phyloP scores from a whole-genome alignment of 345 rosid genomes.

The Aquilaria malaccensis region DNA sequence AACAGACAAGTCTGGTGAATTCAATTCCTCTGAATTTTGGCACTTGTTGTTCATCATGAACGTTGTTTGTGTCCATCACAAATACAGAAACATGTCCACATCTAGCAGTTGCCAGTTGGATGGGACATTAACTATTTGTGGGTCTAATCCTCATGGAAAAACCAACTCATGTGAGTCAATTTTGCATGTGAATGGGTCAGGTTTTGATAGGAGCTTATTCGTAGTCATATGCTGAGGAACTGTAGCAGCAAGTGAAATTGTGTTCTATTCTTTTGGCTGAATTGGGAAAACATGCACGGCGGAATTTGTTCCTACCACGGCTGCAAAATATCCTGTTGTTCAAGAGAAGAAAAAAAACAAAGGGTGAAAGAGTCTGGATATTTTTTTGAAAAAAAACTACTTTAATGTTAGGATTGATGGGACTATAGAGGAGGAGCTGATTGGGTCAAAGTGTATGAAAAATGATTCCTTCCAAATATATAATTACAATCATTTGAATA shows the following conservation, averaged over 20 bases:
- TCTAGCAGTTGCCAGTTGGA: constrained; percentile 15
- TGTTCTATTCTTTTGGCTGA: too few species aligned
- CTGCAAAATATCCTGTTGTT: too few species aligned
- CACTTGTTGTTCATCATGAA: constrained; percentile 3
- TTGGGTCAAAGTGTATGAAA: too few species aligned
- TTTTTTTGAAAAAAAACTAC: too few species aligned
- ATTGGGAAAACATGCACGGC: too few species aligned
- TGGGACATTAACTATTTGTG: constrained; percentile 20
- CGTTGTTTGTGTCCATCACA: constrained; percentile 7
- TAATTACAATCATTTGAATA: too few species aligned
- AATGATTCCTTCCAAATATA: too few species aligned
- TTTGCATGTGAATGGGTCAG: constrained; percentile 28
- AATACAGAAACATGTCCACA: neutral
- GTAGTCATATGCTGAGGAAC: constrained; percentile 5
- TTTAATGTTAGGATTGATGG: neutral
- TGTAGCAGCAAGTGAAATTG: neutral
- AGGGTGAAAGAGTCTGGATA: too few species aligned
- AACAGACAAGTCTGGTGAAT: too few species aligned
- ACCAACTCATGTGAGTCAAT: constrained; percentile 14
- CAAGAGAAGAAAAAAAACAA: too few species aligned
- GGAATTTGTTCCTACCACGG: too few species aligned
- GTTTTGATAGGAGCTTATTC: constrained; percentile 25
- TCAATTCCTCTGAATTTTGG: too few species aligned
- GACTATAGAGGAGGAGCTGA: constrained; percentile 2
- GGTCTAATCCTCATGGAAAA: constrained; percentile 11